Conservation (phyloP, 345 rosid genomes). For the Gossypium rotundifolium region DNA sequence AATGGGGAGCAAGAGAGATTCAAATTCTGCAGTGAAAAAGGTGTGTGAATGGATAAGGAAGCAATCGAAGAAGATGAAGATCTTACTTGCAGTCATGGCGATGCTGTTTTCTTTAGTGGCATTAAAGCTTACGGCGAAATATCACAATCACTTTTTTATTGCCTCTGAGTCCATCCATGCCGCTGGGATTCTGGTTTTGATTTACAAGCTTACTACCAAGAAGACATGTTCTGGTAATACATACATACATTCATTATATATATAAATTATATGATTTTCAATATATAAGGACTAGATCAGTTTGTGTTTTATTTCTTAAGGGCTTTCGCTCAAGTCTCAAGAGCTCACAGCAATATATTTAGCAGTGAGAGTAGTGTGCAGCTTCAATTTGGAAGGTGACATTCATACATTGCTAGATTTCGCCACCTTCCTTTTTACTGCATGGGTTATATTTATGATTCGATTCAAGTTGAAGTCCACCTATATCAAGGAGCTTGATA, state of each 20-base stretch:
- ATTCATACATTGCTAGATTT: conserved; percentile 64
- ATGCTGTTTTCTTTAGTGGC: conserved; percentile 29
- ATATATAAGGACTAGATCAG: too few relatives aligned
- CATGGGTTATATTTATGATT: conserved; percentile 72
- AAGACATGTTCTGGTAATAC: conserved; percentile 57
- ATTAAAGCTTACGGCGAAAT: conserved; percentile 28
- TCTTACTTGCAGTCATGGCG: conserved; percentile 22
- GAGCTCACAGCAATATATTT: conserved; percentile 66
- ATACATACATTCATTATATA: neutral
- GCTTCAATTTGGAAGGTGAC: conserved; percentile 41
- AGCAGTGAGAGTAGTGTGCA: conserved; percentile 44
- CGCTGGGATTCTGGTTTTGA: conserved; percentile 54
- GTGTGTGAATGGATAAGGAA: conserved; percentile 39
- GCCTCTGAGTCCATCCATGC: conserved; percentile 62
- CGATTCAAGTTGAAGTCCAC: conserved; percentile 62
- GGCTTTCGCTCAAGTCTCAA: conserved; percentile 74
- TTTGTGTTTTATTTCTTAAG: conserved; percentile 23
- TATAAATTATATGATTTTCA: neutral
- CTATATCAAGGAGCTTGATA: conserved; percentile 61
- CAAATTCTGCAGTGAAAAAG: conserved; percentile 29
- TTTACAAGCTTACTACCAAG: conserved; percentile 57
- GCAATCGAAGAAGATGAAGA: conserved; percentile 49
- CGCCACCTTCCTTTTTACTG: conserved; percentile 46
- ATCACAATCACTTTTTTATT: conserved; percentile 44
- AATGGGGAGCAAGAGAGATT: conserved; percentile 52